Base-by-base conservation (phyloP, 31 red algal genomes). In the Asparagopsis taxiformis region DNA sequence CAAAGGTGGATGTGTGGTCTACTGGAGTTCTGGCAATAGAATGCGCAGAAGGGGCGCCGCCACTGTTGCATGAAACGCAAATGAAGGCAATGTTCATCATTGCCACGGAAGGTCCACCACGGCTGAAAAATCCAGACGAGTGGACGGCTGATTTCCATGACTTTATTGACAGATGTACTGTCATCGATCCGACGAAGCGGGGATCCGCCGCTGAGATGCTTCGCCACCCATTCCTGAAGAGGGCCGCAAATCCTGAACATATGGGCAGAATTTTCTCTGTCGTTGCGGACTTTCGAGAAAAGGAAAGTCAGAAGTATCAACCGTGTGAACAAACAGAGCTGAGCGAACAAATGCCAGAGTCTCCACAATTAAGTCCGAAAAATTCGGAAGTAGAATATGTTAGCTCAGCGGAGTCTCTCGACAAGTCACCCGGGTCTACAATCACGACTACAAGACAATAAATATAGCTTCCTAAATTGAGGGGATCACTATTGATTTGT, bases 81-180 rank as follows among this genome's bases (percentile, higher is more conserved):
- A 84, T 98, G 74, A 82, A 92, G 56, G 95, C 95, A 17, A 98
- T 98, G 95, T 98, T 98, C 63, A 69, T 98, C 31, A 98, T 98
- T 55, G 88, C 95, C 8, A 98, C 95, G 32, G 69, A 82, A 49
- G 95, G 95, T 6, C 84, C 95, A 11, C 95, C 95, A 35, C 57
- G 80, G 36, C 77, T 98, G 31, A 72, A 80, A 22, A 24, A 68
- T 28, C 85, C 79, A 1, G 72, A 75, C n/a, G 87, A 82, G 36
- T 98, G 95, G 95, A 90, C 89, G 2, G 36, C 79, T 17, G 77
- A 91, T 22, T 94, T 98, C 51, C 73, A 82, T 49, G 74, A 91
- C 77, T 98, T 98, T 49, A 80, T 98, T 48, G 67, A 63, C 39
- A 74, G 53, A 56, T 93, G 90, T 44, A 89, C 87, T 30, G 57